Percentiles rank a stretch among this genome's conserved stretches.
Evolutionary conservation across 345 rosid species (phyloP).

Genomic region (Sonneratia caseolaris): DNA sequence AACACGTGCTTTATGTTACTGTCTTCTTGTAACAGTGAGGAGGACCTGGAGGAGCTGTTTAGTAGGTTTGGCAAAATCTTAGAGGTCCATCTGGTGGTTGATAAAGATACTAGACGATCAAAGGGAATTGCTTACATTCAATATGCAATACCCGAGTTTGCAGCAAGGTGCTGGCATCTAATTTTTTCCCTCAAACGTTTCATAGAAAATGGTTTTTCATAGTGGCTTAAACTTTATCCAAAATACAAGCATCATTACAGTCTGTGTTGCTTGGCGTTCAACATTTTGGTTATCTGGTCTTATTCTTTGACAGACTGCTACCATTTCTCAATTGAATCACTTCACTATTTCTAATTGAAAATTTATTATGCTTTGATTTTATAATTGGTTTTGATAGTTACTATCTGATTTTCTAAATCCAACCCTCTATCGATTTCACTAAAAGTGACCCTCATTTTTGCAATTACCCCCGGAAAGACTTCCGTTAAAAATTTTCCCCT

Average conservation of each 20-base stretch:
- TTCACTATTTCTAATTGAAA: too few relatives aligned
- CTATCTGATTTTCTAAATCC: neutral
- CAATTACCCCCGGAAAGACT: neutral
- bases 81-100: constrained; percentile 76
- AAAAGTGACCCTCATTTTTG: neutral
- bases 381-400: too few relatives aligned
- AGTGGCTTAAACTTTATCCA: neutral
- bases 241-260: neutral
- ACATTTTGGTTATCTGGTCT: neutral
- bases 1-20: constrained; percentile 5
- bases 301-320: neutral
- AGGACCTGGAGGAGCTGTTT: constrained; percentile 75
- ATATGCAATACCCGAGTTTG: constrained; percentile 52
- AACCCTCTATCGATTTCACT: neutral
- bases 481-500: neutral
- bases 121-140: constrained; percentile 79
- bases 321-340: neutral
- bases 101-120: constrained; percentile 82
- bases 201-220: neutral
- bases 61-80: constrained; percentile 49
- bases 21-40: constrained; percentile 46
- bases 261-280: neutral
- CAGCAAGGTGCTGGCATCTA: constrained; percentile 48
- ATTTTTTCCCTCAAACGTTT: neutral
- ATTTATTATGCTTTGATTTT: too few relatives aligned